Percentiles rank a stretch among this genome's conserved stretches.
These are phyloP conservation scores for Emericellopsis cladophorae DNA, from an alignment of 2,329 filamentous ascomycete genomes.

Conservation along the genomic window DNA sequence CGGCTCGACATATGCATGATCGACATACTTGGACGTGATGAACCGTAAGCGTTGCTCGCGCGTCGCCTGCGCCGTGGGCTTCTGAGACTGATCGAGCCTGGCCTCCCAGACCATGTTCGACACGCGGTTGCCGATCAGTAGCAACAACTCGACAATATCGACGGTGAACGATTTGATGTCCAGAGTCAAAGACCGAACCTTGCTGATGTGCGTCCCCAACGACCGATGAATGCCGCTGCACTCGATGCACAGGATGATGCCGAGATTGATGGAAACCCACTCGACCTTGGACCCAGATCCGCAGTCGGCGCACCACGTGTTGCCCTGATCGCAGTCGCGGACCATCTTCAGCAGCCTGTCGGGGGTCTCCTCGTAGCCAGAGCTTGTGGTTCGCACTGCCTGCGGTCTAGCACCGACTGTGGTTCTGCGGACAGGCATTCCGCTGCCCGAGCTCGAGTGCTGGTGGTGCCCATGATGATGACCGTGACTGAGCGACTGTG, in stretches of 20 bases:
- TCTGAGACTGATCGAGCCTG: conserved; percentile 58
- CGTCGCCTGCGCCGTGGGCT: conserved; percentile 65
- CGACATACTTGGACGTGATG: conserved; percentile 90
- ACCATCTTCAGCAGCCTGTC: conserved; percentile 79
- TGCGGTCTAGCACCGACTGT: conserved; percentile 82
- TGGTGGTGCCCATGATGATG: conserved; percentile 23
- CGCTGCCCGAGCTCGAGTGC: conserved; percentile 28
- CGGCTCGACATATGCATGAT: conserved; percentile 68
- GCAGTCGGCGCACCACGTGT: conserved; percentile 90
- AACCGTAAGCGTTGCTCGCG: conserved; percentile 88
- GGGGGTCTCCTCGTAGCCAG: conserved; percentile 67
- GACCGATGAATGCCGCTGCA: conserved; percentile 96
- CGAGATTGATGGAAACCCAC: conserved; percentile 97
- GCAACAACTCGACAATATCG: conserved; percentile 88
- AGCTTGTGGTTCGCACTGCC: conserved; percentile 56
- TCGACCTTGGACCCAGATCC: conserved; percentile 86
- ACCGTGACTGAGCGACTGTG: conserved; percentile 51
- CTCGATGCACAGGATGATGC: conserved; percentile 92
- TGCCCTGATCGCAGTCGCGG: conserved; percentile 82
- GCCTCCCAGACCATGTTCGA: conserved; percentile 98
- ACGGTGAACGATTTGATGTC: conserved; percentile 94
- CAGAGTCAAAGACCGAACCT: conserved; percentile 86
- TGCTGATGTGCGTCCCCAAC: conserved; percentile 93
- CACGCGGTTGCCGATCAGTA: conserved; percentile 84
- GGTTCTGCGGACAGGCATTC: conserved; percentile 66